Evolutionary conservation across 2,329 filamentous ascomycete genomes (phyloP), one percentile per base, ranked within the genome.

Genomic region (Lachnum nothofagi): DNA sequence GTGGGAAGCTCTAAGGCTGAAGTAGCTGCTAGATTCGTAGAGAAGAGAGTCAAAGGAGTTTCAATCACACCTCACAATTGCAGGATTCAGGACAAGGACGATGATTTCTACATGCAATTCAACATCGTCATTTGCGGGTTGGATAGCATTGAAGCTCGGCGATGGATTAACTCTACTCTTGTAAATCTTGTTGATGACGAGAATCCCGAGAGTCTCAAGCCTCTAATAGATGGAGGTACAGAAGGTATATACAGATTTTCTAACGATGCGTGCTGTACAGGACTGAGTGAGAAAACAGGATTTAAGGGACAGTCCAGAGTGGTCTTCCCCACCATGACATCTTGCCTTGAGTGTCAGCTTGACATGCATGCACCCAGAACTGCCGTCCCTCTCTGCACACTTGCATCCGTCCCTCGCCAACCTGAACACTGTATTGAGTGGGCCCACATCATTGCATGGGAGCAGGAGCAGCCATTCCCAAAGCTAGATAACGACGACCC

Each of bases 401-500:
- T 98, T 49, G 93, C 93, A 14, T 94, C 89, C 16, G 97, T 98
- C 58, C 93, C 93, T 8, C 86, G 93, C 12, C 93, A 98, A 65
- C 93, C 93, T 1, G 91, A 97, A 67, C 93, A 98, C 71, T 98
- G 93, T 67, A 88, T 98, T 63, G 93, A 98, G 71, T 98, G 93
- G 93, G 94, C 93, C 0, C 91, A 97, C 67, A 86, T 97, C 63
- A 96, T 98, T 55, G 93, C 93, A 34, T 98, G 93, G 93, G 90
- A 95, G 54, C 80, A 86, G 59, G 82, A 89, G 63, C 85, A 86
- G 65, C 86, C 86, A 55, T 94, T 91, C 57, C 83, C 90, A 16
- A 77, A 80, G 29, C 84, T 98, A 41, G 93, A 98, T 70, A 96
- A 89, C 60, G 94, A 98, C 67, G 89, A 98, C 62, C 88, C 94